phyloP scores from a whole-genome alignment of 129 eudicot genomes.

The Pittosporum tobira region DNA sequence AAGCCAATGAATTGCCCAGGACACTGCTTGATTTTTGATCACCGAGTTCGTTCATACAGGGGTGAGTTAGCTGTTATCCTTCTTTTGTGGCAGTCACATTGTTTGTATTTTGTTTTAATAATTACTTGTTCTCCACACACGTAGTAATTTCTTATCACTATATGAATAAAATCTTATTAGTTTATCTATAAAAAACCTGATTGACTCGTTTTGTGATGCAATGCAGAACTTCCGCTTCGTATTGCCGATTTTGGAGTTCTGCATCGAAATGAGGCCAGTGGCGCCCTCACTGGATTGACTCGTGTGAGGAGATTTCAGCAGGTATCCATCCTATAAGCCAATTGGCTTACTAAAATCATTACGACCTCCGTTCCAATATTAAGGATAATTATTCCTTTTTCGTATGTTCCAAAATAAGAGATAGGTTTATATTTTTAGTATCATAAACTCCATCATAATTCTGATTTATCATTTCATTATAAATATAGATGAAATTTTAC shows the following conservation, averaged over 20 bases:
- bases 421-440: too few relatives aligned
- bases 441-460: too few relatives aligned
- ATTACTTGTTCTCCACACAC: too few relatives aligned
- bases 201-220: conserved; percentile 8
- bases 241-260: conserved; percentile 94
- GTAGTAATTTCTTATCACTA: too few relatives aligned
- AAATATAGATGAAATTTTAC: too few relatives aligned
- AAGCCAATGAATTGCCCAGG: conserved; percentile 99
- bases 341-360: too few relatives aligned
- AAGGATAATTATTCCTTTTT: too few relatives aligned
- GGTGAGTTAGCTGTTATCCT: conserved; percentile 58
- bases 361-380: too few relatives aligned
- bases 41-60: conserved; percentile 82
- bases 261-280: conserved; percentile 99
- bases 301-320: conserved; percentile 98
- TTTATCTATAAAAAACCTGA: too few relatives aligned
- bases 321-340: conserved; percentile 34
- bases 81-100: not conserved
- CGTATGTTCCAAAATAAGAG: too few relatives aligned
- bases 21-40: conserved; percentile 75
- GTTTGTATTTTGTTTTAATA: not conserved
- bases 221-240: conserved; percentile 90
- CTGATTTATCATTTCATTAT: too few relatives aligned
- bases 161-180: too few relatives aligned
- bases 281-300: conserved; percentile 89